Percentiles rank a stretch among this genome's conserved stretches.
These are phyloP conservation scores for Podospora comata DNA, from an alignment of 495 filamentous ascomycete genomes.

Conservation along the genomic window DNA sequence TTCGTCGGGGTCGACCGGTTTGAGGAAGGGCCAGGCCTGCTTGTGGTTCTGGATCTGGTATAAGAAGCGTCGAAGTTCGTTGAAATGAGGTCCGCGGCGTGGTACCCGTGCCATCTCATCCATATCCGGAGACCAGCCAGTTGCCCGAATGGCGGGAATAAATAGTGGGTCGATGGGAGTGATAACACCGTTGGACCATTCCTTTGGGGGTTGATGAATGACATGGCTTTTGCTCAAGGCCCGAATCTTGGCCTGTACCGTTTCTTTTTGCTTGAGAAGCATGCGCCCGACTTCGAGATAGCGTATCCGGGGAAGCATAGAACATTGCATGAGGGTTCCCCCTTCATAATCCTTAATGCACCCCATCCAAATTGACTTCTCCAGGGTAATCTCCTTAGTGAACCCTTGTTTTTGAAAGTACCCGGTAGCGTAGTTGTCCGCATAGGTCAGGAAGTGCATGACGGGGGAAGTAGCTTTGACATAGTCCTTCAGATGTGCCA, in stretches of 20 bases:
- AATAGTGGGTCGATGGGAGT: slow-evolving; percentile 70
- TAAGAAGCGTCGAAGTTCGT: slow-evolving; percentile 80
- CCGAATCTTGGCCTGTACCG: slow-evolving; percentile 87
- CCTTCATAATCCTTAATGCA: slow-evolving; percentile 99
- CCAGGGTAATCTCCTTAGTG: slow-evolving; percentile 91
- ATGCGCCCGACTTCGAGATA: slow-evolving; percentile 86
- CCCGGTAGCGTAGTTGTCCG: slow-evolving; percentile 95
- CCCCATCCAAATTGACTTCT: slow-evolving; percentile 89
- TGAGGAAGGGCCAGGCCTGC: slow-evolving; percentile 87
- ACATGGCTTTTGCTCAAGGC: slow-evolving; percentile 81
- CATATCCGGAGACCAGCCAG: slow-evolving; percentile 95
- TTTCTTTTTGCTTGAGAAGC: slow-evolving; percentile 93
- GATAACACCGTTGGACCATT: slow-evolving; percentile 37
- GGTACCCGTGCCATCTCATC: slow-evolving; percentile 87
- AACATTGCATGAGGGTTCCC: slow-evolving; percentile 97
- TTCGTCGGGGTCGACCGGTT: slow-evolving; percentile 88
- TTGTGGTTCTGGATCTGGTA: slow-evolving; percentile 91
- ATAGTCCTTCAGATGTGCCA: slow-evolving; percentile 97
- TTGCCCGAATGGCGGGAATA: slow-evolving; percentile 77
- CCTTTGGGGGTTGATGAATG: slow-evolving; percentile 77
- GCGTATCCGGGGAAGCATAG: slow-evolving; percentile 87
- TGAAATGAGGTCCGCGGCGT: slow-evolving; percentile 90
- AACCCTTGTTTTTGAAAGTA: slow-evolving; percentile 99
- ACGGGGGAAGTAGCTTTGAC: slow-evolving; percentile 89
- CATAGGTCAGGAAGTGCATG: slow-evolving; percentile 98